Base-by-base conservation (phyloP, 192 early-diverging fungal species). In the Backusella luteola region DNA sequence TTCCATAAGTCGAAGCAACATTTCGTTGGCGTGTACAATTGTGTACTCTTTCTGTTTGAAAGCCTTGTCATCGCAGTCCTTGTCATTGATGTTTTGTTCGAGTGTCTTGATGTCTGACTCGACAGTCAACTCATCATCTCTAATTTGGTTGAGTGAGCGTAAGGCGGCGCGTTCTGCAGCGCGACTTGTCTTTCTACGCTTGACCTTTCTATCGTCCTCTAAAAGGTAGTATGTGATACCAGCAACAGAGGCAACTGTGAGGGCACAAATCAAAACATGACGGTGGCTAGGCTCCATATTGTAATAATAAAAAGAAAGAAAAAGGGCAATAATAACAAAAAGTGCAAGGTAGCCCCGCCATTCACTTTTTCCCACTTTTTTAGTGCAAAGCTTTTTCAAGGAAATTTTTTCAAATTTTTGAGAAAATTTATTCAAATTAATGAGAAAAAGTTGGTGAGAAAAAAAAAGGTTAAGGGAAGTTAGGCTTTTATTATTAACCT, bases 191-290 rank as follows among this genome's bases (percentile, higher is more conserved):
- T 71, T 71, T 71, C 70, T 71, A 49, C 70, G 39, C 14, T 44
- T 71, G n/a, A 26, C 70, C 32, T 44, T 44, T 71, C 29, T 71
- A 49, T 71, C 70, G 15, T 71, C 70, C 41, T 71, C 70, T 32
- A 71, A 32, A 19, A 71, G 21, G 34, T 49, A 71, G 21, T 71
- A 71, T 23, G 44, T 49, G 5, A 71, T 6, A 71, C 70, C 39
- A 14, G 41, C 7, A 15, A 26, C 23, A 63, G 56, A 63, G 26
- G 56, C 56, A 63, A 63, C 56, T 63, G 56, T 63, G 12, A 63
- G 3, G 56, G 23, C 56, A 63, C 56, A 23, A 29, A 63, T 26
- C 23, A 63, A 63, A 29, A 63, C 32, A 63, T 63, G 8, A 11
- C 56, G 56, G 56, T 63, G 11, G 12, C 56, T 63, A 29, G 56